phyloP scores from a whole-genome alignment of 108 stramenopile genomes.

The Nitzschia sp. region DNA sequence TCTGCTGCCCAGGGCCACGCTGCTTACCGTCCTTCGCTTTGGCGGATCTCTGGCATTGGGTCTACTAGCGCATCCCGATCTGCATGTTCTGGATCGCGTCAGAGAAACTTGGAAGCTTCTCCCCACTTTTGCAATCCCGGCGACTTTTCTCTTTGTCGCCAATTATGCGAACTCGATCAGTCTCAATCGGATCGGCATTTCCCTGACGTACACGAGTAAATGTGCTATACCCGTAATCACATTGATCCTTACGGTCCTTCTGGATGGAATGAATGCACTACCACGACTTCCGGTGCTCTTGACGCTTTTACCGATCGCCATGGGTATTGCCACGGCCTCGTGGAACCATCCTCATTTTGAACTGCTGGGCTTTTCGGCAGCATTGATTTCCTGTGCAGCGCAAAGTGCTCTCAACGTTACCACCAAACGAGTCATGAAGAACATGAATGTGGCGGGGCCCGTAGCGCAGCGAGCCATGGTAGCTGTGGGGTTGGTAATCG shows the following conservation, averaged over 20 bases:
- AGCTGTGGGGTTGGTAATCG: conserved; percentile 63
- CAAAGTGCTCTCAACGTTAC: conserved; percentile 73
- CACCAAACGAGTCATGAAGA: conserved; percentile 64
- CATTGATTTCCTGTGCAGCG: conserved; percentile 63
- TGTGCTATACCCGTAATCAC: conserved; percentile 80
- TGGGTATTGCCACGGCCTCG: conserved; percentile 73
- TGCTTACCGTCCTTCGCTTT: conserved; percentile 74
- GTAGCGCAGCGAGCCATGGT: conserved; percentile 78
- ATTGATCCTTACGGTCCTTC: conserved; percentile 56
- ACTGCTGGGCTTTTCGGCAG: conserved; percentile 60
- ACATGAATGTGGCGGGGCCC: conserved; percentile 50
- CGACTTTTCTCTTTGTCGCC: conserved; percentile 68
- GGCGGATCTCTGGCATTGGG: conserved; percentile 70
- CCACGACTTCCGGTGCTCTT: conserved; percentile 54
- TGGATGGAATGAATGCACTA: conserved; percentile 63
- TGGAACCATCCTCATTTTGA: conserved; percentile 81
- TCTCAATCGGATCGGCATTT: conserved; percentile 76
- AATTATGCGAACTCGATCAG: conserved; percentile 75
- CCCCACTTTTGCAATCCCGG: conserved; percentile 57
- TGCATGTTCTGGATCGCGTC: conserved; percentile 46
- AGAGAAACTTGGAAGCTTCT: conserved; percentile 40
- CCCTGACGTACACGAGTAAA: conserved; percentile 79
- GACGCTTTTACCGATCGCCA: conserved; percentile 70
- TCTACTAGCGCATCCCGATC: conserved; percentile 56
- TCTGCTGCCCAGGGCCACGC: conserved; percentile 52